A percentile compares a stretch with the other conserved stretches of the same genome.
Evolutionary conservation across 2,329 filamentous ascomycete species (phyloP).

Genomic region (Pseudopyricularia cyperi): DNA sequence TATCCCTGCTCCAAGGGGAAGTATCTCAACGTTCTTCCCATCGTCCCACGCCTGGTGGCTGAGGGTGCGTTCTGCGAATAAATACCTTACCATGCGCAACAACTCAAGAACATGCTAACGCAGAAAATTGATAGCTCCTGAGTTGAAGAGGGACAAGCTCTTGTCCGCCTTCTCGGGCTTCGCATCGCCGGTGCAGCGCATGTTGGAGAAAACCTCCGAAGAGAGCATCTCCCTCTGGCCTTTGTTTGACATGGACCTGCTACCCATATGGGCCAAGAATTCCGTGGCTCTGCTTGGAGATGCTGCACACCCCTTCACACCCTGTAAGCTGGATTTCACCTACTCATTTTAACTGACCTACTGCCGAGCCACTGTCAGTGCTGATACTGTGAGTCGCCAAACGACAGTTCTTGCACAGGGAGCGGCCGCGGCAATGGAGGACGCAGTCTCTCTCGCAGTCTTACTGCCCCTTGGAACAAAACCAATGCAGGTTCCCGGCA

Average conservation of each 20-base stretch:
- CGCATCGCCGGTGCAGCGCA: neutral
- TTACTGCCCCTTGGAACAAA: neutral
- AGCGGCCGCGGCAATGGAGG: neutral
- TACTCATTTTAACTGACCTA: neutral
- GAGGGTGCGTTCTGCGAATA: neutral
- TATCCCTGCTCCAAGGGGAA: neutral
- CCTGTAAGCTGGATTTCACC: neutral
- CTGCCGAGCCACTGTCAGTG: neutral
- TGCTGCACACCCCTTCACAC: constrained; percentile 50
- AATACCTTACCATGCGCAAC: neutral
- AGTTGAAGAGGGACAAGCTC: neutral
- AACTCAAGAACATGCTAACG: neutral
- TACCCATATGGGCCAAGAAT: neutral
- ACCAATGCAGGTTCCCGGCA: neutral
- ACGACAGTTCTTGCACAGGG: neutral
- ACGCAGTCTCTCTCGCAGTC: neutral
- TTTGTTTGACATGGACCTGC: neutral
- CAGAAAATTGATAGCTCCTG: neutral
- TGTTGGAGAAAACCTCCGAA: neutral
- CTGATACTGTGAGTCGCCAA: too few relatives aligned
- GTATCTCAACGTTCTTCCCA: neutral
- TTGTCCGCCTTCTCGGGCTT: neutral
- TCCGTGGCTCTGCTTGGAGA: constrained; percentile 47
- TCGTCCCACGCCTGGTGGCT: neutral
- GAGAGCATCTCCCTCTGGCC: neutral